These are phyloP conservation scores for Saccharomycopsis guyanensis DNA, from an alignment of 805 yeast genomes.

Conservation along the genomic window DNA sequence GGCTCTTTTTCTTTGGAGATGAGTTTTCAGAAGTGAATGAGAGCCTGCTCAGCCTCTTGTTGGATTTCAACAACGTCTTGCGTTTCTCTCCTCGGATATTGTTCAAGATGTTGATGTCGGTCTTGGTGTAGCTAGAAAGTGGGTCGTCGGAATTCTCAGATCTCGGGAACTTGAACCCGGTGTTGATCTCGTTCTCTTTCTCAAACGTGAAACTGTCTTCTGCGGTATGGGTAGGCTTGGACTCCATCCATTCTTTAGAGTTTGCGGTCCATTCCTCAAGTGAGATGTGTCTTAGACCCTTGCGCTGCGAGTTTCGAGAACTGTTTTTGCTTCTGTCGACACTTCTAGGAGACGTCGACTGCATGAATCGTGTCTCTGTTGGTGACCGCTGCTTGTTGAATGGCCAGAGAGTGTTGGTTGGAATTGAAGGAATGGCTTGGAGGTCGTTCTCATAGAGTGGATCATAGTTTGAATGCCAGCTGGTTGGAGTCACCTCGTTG, in stretches of 20 bases:
- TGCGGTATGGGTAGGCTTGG: neutral
- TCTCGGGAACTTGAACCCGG: conserved; percentile 2
- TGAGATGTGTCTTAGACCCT: conserved; percentile 7
- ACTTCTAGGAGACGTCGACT: neutral
- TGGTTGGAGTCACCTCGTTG: conserved; percentile 1
- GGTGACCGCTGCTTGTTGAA: conserved; percentile 9
- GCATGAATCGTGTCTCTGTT: neutral
- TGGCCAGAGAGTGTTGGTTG: conserved; percentile 19
- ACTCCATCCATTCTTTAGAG: conserved; percentile 9
- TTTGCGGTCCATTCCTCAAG: conserved; percentile 12
- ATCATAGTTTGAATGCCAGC: conserved; percentile 9
- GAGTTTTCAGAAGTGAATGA: conserved; percentile 2
- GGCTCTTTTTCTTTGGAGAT: conserved; percentile 9
- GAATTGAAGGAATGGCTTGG: conserved; percentile 15
- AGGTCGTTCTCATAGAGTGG: conserved; percentile 8
- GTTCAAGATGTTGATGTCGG: conserved; percentile 15
- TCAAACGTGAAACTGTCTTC: conserved; percentile 12
- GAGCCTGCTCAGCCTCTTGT: neutral
- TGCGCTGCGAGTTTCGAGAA: neutral
- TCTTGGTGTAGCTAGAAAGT: conserved; percentile 8
- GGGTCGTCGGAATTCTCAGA: neutral
- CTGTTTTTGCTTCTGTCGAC: neutral
- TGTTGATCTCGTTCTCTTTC: neutral
- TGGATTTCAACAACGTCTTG: conserved; percentile 10
- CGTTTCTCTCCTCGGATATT: conserved; percentile 12